These are phyloP conservation scores for Lunasporangiospora selenospora DNA, from an alignment of 192 early-diverging fungal species.

Conservation along the genomic window DNA sequence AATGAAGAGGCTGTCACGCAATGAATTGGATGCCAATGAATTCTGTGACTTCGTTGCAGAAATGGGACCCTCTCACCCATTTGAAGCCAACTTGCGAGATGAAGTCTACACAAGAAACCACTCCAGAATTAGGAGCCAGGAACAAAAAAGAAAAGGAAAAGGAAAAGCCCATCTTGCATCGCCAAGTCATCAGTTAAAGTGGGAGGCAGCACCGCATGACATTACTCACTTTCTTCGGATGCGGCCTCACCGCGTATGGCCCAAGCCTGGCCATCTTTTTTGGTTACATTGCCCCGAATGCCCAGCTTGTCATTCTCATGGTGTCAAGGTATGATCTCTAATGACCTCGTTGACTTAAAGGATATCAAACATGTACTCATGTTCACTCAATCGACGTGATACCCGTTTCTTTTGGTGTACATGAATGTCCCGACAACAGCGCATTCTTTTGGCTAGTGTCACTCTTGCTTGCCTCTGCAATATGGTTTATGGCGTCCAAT, in stretches of 20 bases:
- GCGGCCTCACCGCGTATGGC: constrained; percentile 75
- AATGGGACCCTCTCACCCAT: too few relatives aligned
- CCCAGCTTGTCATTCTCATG: constrained; percentile 74
- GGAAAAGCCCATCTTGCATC: too few relatives aligned
- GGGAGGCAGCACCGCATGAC: constrained; percentile 62
- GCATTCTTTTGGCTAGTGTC: constrained; percentile 87
- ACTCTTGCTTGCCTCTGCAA: constrained; percentile 70
- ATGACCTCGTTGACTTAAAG: neutral
- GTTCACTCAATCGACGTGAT: neutral
- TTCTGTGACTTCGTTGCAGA: too few relatives aligned
- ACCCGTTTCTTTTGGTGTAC: neutral
- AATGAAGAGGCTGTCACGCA: too few relatives aligned
- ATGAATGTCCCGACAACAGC: too few relatives aligned
- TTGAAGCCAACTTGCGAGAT: too few relatives aligned
- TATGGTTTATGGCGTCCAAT: constrained; percentile 67
- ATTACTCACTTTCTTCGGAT: constrained; percentile 75
- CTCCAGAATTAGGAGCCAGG: too few relatives aligned
- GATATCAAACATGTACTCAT: neutral
- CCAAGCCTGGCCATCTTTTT: constrained; percentile 77
- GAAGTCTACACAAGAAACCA: too few relatives aligned
- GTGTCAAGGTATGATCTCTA: constrained; percentile 66
- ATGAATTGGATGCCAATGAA: too few relatives aligned
- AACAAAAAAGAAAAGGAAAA: too few relatives aligned
- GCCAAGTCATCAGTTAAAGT: too few relatives aligned
- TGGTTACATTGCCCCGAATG: constrained; percentile 67